Evolutionary conservation across 805 yeast species (phyloP).

Genomic region (Candida silvatica): DNA sequence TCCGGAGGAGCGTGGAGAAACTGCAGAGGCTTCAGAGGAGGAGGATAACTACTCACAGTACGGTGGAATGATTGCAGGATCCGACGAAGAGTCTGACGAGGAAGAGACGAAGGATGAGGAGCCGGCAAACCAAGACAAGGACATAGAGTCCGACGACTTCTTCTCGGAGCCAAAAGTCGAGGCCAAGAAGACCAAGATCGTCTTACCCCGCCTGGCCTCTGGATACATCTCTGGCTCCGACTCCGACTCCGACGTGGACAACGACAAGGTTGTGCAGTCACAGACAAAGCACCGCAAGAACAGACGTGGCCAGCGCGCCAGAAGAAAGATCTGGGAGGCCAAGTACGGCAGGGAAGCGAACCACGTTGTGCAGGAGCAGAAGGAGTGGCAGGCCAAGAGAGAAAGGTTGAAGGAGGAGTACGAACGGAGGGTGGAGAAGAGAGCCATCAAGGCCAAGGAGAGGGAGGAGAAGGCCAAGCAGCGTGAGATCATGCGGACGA

Average conservation of each 20-base stretch:
- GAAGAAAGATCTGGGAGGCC: conserved; percentile 93
- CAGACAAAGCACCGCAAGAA: conserved; percentile 57
- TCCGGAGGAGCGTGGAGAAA: conserved; percentile 8
- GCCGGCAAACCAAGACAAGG: conserved; percentile 23
- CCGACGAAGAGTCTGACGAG: conserved; percentile 25
- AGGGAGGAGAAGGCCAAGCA: conserved; percentile 9
- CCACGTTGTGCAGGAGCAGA: conserved; percentile 66
- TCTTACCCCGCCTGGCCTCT: conserved; percentile 54
- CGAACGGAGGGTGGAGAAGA: conserved; percentile 64
- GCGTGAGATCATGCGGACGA: conserved; percentile 11
- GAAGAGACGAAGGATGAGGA: conserved; percentile 29
- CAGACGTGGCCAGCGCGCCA: conserved; percentile 94
- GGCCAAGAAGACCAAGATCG: conserved; percentile 34
- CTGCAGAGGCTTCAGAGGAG: conserved; percentile 10
- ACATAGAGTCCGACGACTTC: conserved; percentile 41
- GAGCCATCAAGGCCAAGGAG: conserved; percentile 42
- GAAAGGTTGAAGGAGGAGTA: conserved; percentile 54
- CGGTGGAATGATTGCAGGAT: conserved; percentile 4
- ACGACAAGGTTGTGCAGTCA: conserved; percentile 43
- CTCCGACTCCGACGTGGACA: conserved; percentile 29
- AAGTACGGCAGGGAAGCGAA: conserved; percentile 81
- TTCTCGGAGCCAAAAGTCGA: conserved; percentile 5
- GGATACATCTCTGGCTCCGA: conserved; percentile 87
- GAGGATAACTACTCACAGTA: conserved; percentile 14
- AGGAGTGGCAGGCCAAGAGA: conserved; percentile 43